phyloP scores from a whole-genome alignment of 257 asterid genomes.

The Solanum neorickii region DNA sequence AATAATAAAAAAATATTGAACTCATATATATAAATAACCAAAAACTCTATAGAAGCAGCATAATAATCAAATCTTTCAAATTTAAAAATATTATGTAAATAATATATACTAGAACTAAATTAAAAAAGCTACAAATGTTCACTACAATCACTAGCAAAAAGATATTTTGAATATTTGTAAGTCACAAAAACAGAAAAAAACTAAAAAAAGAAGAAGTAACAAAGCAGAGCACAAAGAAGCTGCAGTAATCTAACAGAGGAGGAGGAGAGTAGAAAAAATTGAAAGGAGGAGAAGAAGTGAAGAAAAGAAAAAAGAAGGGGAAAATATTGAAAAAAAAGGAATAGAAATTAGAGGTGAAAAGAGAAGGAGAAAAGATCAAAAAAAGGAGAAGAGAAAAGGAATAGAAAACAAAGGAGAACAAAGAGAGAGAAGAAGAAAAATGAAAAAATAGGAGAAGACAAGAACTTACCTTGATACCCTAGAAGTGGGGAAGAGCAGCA shows the following conservation, averaged over 20 bases:
- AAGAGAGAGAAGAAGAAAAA: background rate
- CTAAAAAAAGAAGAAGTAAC: too few relatives aligned
- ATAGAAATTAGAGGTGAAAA: background rate
- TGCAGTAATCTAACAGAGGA: background rate
- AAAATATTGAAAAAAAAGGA: background rate
- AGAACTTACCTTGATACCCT: background rate
- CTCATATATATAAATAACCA: background rate
- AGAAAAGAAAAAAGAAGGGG: background rate
- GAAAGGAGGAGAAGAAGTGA: background rate
- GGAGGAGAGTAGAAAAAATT: background rate
- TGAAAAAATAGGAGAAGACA: background rate
- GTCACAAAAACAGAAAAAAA: too few relatives aligned
- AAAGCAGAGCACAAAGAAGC: too few relatives aligned
- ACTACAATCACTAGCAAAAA: background rate
- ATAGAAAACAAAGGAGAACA: background rate
- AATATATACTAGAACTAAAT: background rate
- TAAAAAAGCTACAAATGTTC: background rate
- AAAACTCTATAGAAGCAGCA: background rate
- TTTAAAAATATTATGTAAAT: background rate
- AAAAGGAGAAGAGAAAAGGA: background rate
- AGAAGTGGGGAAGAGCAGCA: background rate
- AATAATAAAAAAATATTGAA: too few relatives aligned
- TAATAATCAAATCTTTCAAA: background rate
- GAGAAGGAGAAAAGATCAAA: background rate
- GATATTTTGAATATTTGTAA: too few relatives aligned